Base-by-base conservation (phyloP, 2,329 filamentous ascomycete genomes). In the Curvularia verruculosa region DNA sequence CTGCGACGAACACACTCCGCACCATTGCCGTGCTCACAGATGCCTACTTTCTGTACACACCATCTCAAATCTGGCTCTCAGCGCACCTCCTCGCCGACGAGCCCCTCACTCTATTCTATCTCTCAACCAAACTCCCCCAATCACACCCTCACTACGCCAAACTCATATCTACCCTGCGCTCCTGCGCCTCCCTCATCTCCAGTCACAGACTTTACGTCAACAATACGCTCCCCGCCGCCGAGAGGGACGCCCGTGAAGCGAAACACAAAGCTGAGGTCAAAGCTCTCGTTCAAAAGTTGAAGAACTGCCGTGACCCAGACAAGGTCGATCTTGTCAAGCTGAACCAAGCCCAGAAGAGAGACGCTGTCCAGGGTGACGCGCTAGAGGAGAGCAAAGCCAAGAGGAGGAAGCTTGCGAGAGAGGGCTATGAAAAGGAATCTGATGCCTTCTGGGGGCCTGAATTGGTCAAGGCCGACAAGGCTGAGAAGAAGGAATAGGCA, bases 31-130 rank as follows among this genome's bases (percentile, higher is more conserved):
- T 96, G 49, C 84, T 97, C 59, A 96, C 94, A 24, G 95, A 99
- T 69, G 92, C 87, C n/a, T 98, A 98, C 79, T 97, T 98, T 78
- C 89, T 96, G 76, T 98, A 91, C 78, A 94, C 94, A 0, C 95
- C 95, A 0, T 90, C 91, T 23, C 95, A 99, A 75, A 96, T 98
- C 73, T 93, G 93, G 87, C 84, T 98, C 58, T 89, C 91, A 0
- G 87, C 93, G 0, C 78, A 97, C 26, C 82, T 89, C 13, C 83
- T 96, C 49, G 90, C 88, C 0, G 94, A 98, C 72, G 78, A 81
- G 39, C 85, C 83, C 0, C 78, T 95, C 71, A 74, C 77, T 0
- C 55, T 71, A n/a, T 81, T 81, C 65, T 82, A 80, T 67, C 70
- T 83, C 19, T 65, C 67, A 19, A 75, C 77, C 5, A 82, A 82